phyloP scores from a whole-genome alignment of 1,284 basidiomycete genomes.

The Chalciporus sp. region DNA sequence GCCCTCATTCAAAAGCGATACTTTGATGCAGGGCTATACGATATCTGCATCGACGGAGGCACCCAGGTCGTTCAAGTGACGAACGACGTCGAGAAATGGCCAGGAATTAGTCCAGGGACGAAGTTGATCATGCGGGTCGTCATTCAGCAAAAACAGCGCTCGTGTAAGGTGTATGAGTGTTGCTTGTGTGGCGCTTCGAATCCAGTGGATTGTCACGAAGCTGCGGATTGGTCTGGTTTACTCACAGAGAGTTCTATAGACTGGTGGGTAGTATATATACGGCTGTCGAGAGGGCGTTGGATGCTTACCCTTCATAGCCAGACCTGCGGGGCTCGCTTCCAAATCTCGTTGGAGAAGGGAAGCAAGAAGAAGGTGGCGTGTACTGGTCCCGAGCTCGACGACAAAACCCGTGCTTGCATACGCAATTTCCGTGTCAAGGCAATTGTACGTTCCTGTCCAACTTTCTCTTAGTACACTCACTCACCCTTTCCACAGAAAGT shows the following conservation, averaged over 20 bases:
- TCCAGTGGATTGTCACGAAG: slow-evolving; percentile 18
- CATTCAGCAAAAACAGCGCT: slow-evolving; percentile 25
- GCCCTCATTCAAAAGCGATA: slow-evolving; percentile 28
- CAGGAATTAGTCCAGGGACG: slow-evolving; percentile 27
- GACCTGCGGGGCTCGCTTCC: slow-evolving; percentile 27
- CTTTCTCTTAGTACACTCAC: neutral
- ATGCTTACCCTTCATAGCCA: slow-evolving; percentile 5
- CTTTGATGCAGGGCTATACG: slow-evolving; percentile 26
- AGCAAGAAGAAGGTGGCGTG: slow-evolving; percentile 8
- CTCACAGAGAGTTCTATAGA: slow-evolving; percentile 30
- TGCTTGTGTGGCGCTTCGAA: slow-evolving; percentile 26
- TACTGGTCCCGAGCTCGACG: slow-evolving; percentile 19
- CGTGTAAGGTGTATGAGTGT: slow-evolving; percentile 22
- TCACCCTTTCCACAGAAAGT: slow-evolving; percentile 24
- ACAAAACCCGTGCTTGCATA: slow-evolving; percentile 27
- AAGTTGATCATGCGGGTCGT: slow-evolving; percentile 29
- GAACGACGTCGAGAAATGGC: slow-evolving; percentile 24
- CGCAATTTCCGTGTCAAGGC: slow-evolving; percentile 29
- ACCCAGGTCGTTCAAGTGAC: slow-evolving; percentile 26
- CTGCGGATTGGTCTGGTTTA: slow-evolving; percentile 26
- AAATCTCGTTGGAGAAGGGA: slow-evolving; percentile 27
- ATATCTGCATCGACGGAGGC: slow-evolving; percentile 26
- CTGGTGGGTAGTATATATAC: slow-evolving; percentile 15
- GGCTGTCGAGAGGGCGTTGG: no score
- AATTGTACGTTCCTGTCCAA: slow-evolving; percentile 12